Evolutionary conservation across 192 early-diverging fungal genomes (phyloP).

Genomic region (Helicostylum pulchrum): DNA sequence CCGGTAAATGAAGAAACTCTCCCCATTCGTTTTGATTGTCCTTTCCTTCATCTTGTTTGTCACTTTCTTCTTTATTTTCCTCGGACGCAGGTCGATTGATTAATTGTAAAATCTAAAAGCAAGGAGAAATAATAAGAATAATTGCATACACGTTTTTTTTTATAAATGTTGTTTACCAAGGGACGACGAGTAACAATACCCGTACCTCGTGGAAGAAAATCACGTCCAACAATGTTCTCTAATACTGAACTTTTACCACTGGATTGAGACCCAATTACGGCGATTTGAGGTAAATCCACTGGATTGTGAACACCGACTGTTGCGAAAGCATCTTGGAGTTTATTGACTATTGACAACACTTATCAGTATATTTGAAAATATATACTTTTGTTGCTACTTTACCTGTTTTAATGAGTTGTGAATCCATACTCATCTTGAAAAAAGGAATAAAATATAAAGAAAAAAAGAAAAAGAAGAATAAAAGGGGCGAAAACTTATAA

Average conservation of each 20-base stretch:
- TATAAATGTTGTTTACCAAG: constrained; percentile 54
- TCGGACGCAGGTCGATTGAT: constrained; percentile 77
- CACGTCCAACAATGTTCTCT: constrained; percentile 98
- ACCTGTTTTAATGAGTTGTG: constrained; percentile 53
- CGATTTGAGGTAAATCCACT: constrained; percentile 86
- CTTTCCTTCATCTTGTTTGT: constrained; percentile 31
- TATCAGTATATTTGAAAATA: neutral
- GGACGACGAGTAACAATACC: constrained; percentile 98
- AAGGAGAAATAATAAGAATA: neutral
- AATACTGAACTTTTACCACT: constrained; percentile 97
- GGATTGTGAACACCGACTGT: constrained; percentile 89
- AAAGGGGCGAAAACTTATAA: neutral
- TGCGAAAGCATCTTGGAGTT: constrained; percentile 87
- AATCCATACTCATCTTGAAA: constrained; percentile 43
- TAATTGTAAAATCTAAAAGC: constrained; percentile 73
- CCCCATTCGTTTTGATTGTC: constrained; percentile 93
- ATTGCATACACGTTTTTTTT: neutral
- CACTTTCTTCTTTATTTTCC: neutral
- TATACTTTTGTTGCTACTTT: neutral
- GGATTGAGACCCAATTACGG: constrained; percentile 82
- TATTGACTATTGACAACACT: constrained; percentile 56
- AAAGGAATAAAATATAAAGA: neutral
- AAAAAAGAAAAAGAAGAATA: constrained; percentile 2
- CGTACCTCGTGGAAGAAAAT: constrained; percentile 96
- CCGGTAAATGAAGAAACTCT: constrained; percentile 97